phyloP scores from a whole-genome alignment of 495 filamentous ascomycete genomes.

The Penicillium pulvis region DNA sequence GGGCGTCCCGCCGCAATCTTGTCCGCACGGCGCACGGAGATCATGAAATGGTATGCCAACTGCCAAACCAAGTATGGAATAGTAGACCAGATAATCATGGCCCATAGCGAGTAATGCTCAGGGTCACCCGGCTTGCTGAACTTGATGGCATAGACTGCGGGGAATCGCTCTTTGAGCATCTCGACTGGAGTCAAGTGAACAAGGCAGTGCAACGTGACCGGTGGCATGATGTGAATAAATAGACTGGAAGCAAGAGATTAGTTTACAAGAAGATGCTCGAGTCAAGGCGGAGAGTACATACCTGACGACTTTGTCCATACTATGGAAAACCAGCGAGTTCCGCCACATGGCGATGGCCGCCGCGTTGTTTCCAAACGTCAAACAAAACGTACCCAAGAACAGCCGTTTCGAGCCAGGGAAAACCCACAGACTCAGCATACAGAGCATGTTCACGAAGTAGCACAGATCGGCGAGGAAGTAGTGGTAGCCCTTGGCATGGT shows the following conservation, averaged over 20 bases:
- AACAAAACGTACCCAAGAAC: slow-evolving; percentile 89
- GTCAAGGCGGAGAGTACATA: slow-evolving; percentile 26
- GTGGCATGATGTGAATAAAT: slow-evolving; percentile 99
- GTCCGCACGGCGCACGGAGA: slow-evolving; percentile 86
- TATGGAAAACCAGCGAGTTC: slow-evolving; percentile 97
- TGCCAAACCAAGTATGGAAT: slow-evolving; percentile 94
- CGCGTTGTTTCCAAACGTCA: slow-evolving; percentile 95
- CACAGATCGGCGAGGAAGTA: slow-evolving; percentile 98
- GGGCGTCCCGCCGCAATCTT: slow-evolving; percentile 96
- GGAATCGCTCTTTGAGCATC: slow-evolving; percentile 71
- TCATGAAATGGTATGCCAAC: slow-evolving; percentile 85
- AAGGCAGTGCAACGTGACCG: slow-evolving; percentile 86
- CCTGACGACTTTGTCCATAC: slow-evolving; percentile 92
- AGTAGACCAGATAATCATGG: slow-evolving; percentile 93
- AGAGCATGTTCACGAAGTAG: slow-evolving; percentile 94
- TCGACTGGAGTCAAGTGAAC: slow-evolving; percentile 75
- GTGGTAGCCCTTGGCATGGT: slow-evolving; percentile 87
- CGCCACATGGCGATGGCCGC: slow-evolving; percentile 99
- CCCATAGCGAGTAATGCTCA: slow-evolving; percentile 74
- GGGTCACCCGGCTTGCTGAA: slow-evolving; percentile 67
- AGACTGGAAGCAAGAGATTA: slow-evolving; percentile 51
- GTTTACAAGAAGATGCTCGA: neutral
- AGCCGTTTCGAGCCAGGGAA: slow-evolving; percentile 90
- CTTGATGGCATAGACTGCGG: slow-evolving; percentile 82
- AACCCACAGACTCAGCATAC: slow-evolving; percentile 81